Evolutionary conservation across 768 basidiomycete species (phyloP).

Genomic region (Rubroboletus satanas): DNA sequence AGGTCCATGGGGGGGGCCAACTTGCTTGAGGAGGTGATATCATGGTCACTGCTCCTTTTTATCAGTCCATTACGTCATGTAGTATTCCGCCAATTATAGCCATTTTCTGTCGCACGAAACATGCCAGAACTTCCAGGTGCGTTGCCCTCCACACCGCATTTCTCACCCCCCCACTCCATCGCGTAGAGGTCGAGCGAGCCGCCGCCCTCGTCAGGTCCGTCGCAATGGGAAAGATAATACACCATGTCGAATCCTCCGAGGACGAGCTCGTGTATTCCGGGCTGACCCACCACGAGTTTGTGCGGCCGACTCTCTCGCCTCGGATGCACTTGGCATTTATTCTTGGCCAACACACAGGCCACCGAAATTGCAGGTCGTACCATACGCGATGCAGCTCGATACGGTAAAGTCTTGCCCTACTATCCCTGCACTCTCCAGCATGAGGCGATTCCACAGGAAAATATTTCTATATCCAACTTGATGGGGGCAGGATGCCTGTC

Average conservation of each 20-base stretch:
- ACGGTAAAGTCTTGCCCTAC: constrained; percentile 38
- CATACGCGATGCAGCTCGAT: constrained; percentile 46
- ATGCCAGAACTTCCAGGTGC: constrained; percentile 52
- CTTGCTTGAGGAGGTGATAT: too few species aligned
- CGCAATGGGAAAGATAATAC: constrained; percentile 52
- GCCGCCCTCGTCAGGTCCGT: constrained; percentile 49
- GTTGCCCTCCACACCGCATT: not conserved
- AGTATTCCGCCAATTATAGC: too few species aligned
- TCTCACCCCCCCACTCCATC: not conserved
- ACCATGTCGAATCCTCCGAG: constrained; percentile 51
- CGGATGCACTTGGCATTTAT: constrained; percentile 6
- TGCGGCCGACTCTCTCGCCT: constrained; percentile 32
- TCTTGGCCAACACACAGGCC: constrained; percentile 36
- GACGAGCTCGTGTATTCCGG: constrained; percentile 64
- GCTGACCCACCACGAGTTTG: constrained; percentile 56
- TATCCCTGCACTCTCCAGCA: not conserved
- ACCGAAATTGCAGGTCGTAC: constrained; percentile 49
- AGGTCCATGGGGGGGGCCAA: constrained; percentile 5
- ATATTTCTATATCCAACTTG: constrained; percentile 63
- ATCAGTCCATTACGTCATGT: not conserved
- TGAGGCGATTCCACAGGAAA: constrained; percentile 41
- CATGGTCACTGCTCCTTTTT: not conserved
- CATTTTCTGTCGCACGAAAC: too few species aligned
- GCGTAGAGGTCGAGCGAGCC: constrained; percentile 67
- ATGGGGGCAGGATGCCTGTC: constrained; percentile 64